Base-by-base conservation (phyloP, 805 yeast genomes). In the Candida pseudoglaebosa region DNA sequence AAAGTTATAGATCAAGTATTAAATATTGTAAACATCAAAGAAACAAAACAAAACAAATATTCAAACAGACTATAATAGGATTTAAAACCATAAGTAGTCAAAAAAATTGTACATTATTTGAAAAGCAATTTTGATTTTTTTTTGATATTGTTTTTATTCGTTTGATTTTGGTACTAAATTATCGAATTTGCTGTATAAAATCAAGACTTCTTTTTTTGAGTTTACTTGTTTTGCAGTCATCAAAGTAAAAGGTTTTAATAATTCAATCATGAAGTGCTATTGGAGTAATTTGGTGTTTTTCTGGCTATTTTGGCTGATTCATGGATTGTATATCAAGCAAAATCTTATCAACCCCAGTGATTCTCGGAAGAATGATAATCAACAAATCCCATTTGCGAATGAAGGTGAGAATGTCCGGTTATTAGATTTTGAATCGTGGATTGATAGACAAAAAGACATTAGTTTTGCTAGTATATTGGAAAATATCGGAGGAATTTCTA, bases 401-500 rank as follows among this genome's bases (percentile, higher is more conserved):
- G 13, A 26, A 26, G n/a, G 7, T 6, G 29, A 26, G 29, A 26
- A 26, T 15, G 13, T 26, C 13, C 29, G 29, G 15, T 13, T 26
- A 26, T 26, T 26, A 26, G 70, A 68, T 26, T 72, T 75, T 40
- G 73, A 70, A 24, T 34, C 47, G 10, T 80, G 87, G 87, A 43
- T 78, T 3, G 48, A 45, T 2, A 47, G 49, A 7, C 80, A 80
- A 51, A 52, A 54, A 16, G 56, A 59, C 2, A 44, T 59, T 17
- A 56, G 82, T 0, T 72, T 78, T 45, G 49, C 60, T 17, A 61
- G 71, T 14, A 73, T 80, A 24, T 53, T 80, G 28, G 61, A 67
- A 26, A 80, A 80, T 50, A 75, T 80, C 26, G 84, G 84, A 15
- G 82, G 82, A 1, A 41, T 62, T 24, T 56, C 57, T 41, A 66